A percentile compares a stretch with the other conserved stretches of the same genome.
Evolutionary conservation across 2,329 filamentous ascomycete species (phyloP).

Genomic region (Madurella fahalii): DNA sequence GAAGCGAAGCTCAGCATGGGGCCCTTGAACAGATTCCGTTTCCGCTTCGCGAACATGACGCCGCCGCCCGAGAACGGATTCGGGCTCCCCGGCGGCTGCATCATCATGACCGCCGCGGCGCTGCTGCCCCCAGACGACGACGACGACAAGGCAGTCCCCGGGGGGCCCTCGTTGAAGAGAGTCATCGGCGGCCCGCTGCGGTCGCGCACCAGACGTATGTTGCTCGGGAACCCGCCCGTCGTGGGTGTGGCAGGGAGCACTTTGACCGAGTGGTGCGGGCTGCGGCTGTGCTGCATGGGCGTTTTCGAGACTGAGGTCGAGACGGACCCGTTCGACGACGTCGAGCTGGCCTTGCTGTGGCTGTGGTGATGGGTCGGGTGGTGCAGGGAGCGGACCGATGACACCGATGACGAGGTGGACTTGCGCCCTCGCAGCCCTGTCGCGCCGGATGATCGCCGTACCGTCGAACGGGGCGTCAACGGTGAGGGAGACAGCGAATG

Average conservation of each 20-base stretch:
- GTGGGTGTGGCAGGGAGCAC: conserved; percentile 90
- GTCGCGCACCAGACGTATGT: conserved; percentile 74
- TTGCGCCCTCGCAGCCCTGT: conserved; percentile 84
- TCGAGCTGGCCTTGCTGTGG: conserved; percentile 92
- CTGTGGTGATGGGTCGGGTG: conserved; percentile 71
- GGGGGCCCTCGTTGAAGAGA: conserved; percentile 57
- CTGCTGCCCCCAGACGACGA: not conserved
- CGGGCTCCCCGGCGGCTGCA: conserved; percentile 44
- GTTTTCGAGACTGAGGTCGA: conserved; percentile 65
- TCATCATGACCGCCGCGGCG: conserved; percentile 10
- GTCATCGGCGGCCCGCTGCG: conserved; percentile 46
- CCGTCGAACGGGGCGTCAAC: conserved; percentile 80
- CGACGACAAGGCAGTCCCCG: conserved; percentile 29
- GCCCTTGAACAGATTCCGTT: conserved; percentile 77
- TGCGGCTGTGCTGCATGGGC: conserved; percentile 60
- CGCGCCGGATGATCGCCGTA: conserved; percentile 78
- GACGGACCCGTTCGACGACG: conserved; percentile 74
- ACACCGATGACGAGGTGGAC: conserved; percentile 92
- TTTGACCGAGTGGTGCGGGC: conserved; percentile 87
- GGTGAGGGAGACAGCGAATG: conserved; percentile 84
- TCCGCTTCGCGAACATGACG: conserved; percentile 75
- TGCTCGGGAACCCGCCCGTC: conserved; percentile 69
- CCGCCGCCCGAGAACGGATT: conserved; percentile 43
- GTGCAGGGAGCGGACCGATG: conserved; percentile 86
- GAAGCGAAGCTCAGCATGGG: conserved; percentile 56